Base-by-base conservation (phyloP, 768 basidiomycete genomes). In the Porphyrellus cyaneotinctus region DNA sequence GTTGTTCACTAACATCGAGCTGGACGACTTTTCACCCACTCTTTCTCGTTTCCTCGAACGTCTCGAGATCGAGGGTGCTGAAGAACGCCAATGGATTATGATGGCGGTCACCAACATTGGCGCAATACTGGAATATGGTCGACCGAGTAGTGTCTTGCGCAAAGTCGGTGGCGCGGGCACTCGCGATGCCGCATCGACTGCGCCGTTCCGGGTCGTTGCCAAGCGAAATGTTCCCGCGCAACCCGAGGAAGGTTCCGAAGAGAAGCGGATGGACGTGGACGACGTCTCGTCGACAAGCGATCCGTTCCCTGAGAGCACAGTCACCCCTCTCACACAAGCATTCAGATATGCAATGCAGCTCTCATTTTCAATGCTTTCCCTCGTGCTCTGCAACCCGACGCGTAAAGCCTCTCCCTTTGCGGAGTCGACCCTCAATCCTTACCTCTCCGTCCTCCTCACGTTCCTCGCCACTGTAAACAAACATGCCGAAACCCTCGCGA, bases 1-100 rank as follows among this genome's bases (percentile, higher is more conserved):
- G 93, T 78, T 99, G 2, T 97, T 97, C 72, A 98, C 97, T 14
- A 87, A 89, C 58, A 92, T 97, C 57, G 81, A 94, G 58, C 82
- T 99, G 24, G 97, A 99, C 67, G 89, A 94, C 66, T 98, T 98
- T 65, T 72, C 80, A 38, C 77, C 84, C 13, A 86, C 86, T 0
- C 80, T 94, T 23, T 87, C 86, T 1, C 86, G 92, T 18, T 89
- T 95, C 66, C 78, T 93, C 48, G 94, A 95, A 68, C 85, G 90
- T 36, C 79, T 95, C 3, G 78, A 84, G 47, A 86, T 94, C 52
- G 91, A 95, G 55, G 83, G 81, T 11, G 85, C 83, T 0, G 82
- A 88, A 58, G 87, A 85, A 64, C 83, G 85, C 26, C 91, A 95
- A 51, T 99, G 97, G 97, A 86, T 91, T 60, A 93, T 95, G 88